Base-by-base conservation (phyloP, 192 early-diverging fungal genomes). In the Oehlia diaphana region DNA sequence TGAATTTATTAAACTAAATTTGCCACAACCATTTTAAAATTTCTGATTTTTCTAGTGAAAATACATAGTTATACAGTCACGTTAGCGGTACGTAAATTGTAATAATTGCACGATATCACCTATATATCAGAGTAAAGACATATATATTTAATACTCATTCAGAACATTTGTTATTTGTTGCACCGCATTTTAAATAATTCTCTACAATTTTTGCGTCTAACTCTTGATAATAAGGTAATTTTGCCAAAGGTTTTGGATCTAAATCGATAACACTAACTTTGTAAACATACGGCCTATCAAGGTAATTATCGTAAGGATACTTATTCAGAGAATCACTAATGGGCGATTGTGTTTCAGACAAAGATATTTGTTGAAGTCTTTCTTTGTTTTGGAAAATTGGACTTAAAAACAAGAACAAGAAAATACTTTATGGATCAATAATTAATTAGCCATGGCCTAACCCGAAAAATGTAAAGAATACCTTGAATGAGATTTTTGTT, bases 201-300 rank as follows among this genome's bases (percentile, higher is more conserved):
- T 50, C 44, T 37, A 77, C 76, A 67, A 77, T 77, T 33, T 67
- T 47, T 47, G 23, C 26, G 33, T 77, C 76, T 47, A 77, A 63
- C 2, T 77, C 39, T 67, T 66, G 14, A 77, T 77, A 77, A 67
- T 77, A 77, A 42, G 19, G 10, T 26, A 77, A 26, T 68, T 77
- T 77, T 14, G 39, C 26, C 21, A 77, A 19, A 33, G 64, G 19
- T 67, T 94, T 95, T 12, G 92, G 88, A 79, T 95, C 94, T 28
- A 93, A 81, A 81, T 95, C 94, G 9, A 95, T 84, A 33, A 92
- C 80, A 5, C 82, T 86, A 47, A 93, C 78, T 58, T 83, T 88
- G 77, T 89, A 91, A 2, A 73, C 33, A 72, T 86, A 82, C 33
- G 72, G 21, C 4, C 9, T 66, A 9, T 35, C 6, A 58, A 68